Evolutionary conservation across 257 asterid genomes (phyloP).

Genomic region (Handroanthus guayacan): DNA sequence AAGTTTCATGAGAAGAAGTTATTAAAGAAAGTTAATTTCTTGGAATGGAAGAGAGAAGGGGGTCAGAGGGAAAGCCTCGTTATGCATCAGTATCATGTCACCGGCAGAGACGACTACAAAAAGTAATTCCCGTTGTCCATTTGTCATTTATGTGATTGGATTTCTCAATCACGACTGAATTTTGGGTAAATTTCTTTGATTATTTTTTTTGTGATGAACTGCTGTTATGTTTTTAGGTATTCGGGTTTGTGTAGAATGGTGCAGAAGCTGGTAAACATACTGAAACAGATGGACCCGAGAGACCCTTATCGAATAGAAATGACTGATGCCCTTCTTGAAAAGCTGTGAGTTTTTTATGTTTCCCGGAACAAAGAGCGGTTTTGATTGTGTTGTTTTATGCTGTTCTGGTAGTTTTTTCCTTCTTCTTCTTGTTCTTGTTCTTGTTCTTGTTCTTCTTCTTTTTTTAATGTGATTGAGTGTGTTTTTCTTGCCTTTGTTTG

Average conservation of each 20-base stretch:
- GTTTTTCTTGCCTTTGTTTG: background rate
- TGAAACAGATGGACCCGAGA: constrained; percentile 87
- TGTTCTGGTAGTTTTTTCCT: no score
- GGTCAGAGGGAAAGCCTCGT: constrained; percentile 83
- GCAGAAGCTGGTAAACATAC: constrained; percentile 85
- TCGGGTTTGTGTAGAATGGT: constrained; percentile 78
- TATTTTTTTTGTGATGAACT: background rate
- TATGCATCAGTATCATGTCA: constrained; percentile 80
- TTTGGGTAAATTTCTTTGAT: background rate
- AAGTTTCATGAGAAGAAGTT: constrained; percentile 86
- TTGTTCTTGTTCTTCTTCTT: background rate
- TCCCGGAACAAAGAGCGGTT: background rate
- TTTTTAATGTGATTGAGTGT: background rate
- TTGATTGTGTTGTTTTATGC: background rate
- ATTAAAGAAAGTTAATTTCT: constrained; percentile 75
- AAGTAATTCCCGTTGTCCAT: constrained; percentile 45
- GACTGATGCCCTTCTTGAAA: constrained; percentile 89
- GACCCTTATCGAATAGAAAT: constrained; percentile 88
- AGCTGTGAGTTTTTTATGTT: constrained; percentile 62
- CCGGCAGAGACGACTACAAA: constrained; percentile 91
- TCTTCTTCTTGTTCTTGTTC: background rate
- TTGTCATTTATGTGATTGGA: background rate
- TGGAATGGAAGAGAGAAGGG: constrained; percentile 94
- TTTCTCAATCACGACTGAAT: background rate
- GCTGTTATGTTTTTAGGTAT: constrained; percentile 58